Base-by-base conservation (phyloP, 495 filamentous ascomycete species). In the Penicillium steckii region DNA sequence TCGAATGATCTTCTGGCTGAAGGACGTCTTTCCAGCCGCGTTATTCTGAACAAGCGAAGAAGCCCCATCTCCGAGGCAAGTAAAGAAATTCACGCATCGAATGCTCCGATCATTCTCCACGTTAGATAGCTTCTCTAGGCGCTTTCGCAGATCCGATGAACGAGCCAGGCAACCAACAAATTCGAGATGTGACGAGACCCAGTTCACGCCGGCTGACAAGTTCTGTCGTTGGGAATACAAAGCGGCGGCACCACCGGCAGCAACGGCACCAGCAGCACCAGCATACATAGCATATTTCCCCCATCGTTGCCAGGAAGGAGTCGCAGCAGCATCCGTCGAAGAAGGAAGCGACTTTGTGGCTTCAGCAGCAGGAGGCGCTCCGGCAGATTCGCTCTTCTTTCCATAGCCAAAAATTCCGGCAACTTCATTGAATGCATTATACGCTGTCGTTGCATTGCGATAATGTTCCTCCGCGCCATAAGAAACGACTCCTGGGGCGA, bases 101-200 rank as follows among this genome's bases (percentile, higher is more conserved):
- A 95, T 79, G 7, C 76, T 70, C 15, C 72, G 68, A 32, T 75
- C 75, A 48, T 65, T 62, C 30, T 82, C 75, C 8, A 92, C 67
- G n/a, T 71, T 69, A 12, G 79, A 72, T 62, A 90, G 74, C 1
- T 53, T 56, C 3, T 37, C 66, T 19, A 95, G 73, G 4, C 94
- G 82, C 52, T 78, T 76, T 37, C 82, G 80, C 26, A 97, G 69
- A 56, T 96, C 92, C 47, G 88, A 83, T 8, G 79, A 80, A 19
- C 90, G 83, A 52, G 87, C 85, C 3, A 98, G 79, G 61, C 89
- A 93, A 1, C 92, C 91, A 2, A 97, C 86, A 59, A 98, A 98
- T 65, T 92, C 91, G n/a, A 98, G 83, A 72, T 98, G 95, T 13
- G 87, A 90, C 8, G 85, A 84, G 13, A 88, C 88, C 92, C 91